These are phyloP conservation scores for Clonostachys rhizophaga DNA, from an alignment of 2,329 filamentous ascomycete genomes.

Conservation along the genomic window DNA sequence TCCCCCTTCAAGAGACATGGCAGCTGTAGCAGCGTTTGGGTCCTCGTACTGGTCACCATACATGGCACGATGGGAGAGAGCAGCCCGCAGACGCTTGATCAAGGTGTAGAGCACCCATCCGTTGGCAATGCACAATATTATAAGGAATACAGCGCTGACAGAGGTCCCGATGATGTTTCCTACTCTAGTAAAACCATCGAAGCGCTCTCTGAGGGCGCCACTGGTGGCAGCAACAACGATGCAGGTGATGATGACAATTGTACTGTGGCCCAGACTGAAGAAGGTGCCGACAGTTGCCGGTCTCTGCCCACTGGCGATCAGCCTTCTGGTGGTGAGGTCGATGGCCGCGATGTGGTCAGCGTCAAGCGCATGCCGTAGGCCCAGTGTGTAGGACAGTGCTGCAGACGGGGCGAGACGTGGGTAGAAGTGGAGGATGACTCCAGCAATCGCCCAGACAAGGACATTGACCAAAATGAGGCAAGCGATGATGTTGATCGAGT, in stretches of 20 bases:
- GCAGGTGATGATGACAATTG: conserved; percentile 86
- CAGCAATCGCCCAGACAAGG: conserved; percentile 48
- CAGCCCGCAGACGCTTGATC: conserved; percentile 58
- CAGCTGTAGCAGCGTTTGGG: neutral
- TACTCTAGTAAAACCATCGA: conserved; percentile 73
- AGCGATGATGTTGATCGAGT: conserved; percentile 42
- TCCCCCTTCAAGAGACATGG: conserved; percentile 65
- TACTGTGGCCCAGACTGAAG: conserved; percentile 91
- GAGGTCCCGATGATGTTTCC: conserved; percentile 88
- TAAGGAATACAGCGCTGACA: conserved; percentile 77
- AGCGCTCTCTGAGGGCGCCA: conserved; percentile 74
- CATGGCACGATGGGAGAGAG: conserved; percentile 38
- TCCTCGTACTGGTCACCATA: conserved; percentile 10
- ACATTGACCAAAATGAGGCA: conserved; percentile 46
- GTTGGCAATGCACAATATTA: conserved; percentile 80
- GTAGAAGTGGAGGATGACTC: conserved; percentile 44
- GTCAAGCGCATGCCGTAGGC: conserved; percentile 90
- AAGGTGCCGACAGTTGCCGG: conserved; percentile 92
- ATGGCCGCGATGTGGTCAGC: conserved; percentile 89
- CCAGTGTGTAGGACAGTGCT: conserved; percentile 81
- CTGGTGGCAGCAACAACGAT: conserved; percentile 89
- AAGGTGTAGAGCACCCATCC: conserved; percentile 80
- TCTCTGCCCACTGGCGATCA: conserved; percentile 78
- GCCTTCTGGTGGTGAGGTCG: conserved; percentile 86
- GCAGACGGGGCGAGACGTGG: conserved; percentile 70